phyloP scores from a whole-genome alignment of 768 basidiomycete species.

The Fomitopsis serialis region DNA sequence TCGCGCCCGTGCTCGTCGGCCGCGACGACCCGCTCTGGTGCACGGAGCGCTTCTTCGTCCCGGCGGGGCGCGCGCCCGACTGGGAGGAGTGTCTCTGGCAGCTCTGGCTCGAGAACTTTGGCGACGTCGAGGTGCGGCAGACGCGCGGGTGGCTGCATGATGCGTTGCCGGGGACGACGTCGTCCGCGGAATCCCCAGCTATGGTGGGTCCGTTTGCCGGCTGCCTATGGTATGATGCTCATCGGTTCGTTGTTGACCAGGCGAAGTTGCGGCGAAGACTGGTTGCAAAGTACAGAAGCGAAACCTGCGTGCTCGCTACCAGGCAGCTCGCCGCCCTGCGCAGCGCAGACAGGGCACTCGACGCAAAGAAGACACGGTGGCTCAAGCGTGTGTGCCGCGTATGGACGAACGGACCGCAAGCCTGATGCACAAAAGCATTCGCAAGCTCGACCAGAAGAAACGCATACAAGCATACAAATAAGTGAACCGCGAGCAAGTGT shows the following conservation, averaged over 20 bases:
- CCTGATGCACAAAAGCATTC: too few species aligned
- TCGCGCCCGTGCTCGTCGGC: constrained; percentile 41
- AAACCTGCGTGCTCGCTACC: constrained; percentile 45
- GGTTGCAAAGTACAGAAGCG: constrained; percentile 42
- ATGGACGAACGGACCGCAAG: constrained; percentile 15
- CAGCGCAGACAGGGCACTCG: constrained; percentile 26
- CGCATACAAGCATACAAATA: too few species aligned
- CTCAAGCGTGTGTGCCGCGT: constrained; percentile 50
- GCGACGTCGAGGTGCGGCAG: constrained; percentile 27
- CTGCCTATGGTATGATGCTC: not conserved
- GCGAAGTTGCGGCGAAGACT: constrained; percentile 38
- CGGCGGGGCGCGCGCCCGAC: constrained; percentile 33
- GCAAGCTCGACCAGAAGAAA: too few species aligned
- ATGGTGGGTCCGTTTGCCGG: not conserved
- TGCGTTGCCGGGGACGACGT: not conserved
- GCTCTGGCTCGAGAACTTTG: constrained; percentile 50
- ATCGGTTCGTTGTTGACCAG: constrained; percentile 18
- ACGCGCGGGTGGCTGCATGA: constrained; percentile 15
- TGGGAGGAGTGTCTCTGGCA: constrained; percentile 70
- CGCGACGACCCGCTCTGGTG: constrained; percentile 54
- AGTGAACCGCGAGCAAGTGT: too few species aligned
- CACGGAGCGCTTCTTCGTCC: constrained; percentile 46
- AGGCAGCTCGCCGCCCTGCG: constrained; percentile 36
- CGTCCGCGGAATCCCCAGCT: not conserved
- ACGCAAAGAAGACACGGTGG: constrained; percentile 46